Percentiles rank a stretch among this genome's conserved stretches.
Evolutionary conservation across 441 rosid genomes (phyloP).

Genomic region (Aquilaria agallochum): DNA sequence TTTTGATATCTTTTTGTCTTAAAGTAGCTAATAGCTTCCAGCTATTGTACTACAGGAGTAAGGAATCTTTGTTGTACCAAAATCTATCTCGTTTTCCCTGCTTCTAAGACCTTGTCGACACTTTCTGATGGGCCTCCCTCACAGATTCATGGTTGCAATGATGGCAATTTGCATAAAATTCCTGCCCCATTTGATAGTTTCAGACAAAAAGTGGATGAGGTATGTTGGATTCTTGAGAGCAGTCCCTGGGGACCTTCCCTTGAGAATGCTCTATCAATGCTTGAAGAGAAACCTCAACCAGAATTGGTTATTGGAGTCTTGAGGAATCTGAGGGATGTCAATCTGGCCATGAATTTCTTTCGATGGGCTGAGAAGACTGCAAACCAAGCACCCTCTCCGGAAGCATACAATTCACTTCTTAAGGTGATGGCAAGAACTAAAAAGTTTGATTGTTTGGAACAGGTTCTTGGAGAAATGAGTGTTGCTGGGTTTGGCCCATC

Average conservation of each 20-base stretch:
- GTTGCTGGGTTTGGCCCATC: slow-evolving; percentile 81
- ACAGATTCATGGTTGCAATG: slow-evolving; percentile 16
- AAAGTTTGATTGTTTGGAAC: slow-evolving; percentile 60
- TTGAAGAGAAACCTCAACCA: slow-evolving; percentile 51
- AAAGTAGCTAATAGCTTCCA: background rate
- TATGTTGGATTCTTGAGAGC: slow-evolving; percentile 50
- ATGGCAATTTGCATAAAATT: slow-evolving; percentile 27
- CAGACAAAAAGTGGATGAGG: slow-evolving; percentile 42
- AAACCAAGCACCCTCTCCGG: slow-evolving; percentile 55
- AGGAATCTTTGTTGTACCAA: slow-evolving; percentile 17
- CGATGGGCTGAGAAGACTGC: slow-evolving; percentile 72
- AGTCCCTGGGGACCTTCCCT: slow-evolving; percentile 69
- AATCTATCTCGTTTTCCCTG: slow-evolving; percentile 13
- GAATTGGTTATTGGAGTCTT: slow-evolving; percentile 65
- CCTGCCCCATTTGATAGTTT: slow-evolving; percentile 26
- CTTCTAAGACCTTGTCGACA: slow-evolving; percentile 34
- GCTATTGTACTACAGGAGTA: slow-evolving; percentile 34
- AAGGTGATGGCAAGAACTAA: slow-evolving; percentile 59
- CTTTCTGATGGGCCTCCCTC: slow-evolving; percentile 29
- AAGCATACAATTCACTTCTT: slow-evolving; percentile 79
- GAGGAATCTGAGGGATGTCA: slow-evolving; percentile 57
- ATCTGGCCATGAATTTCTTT: slow-evolving; percentile 59
- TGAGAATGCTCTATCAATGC: slow-evolving; percentile 51
- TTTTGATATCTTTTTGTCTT: background rate
- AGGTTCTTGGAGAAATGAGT: slow-evolving; percentile 83